Percentiles rank a stretch among this genome's conserved stretches.
phyloP scores from a whole-genome alignment of 371 early-diverging fungal species.

The Mortierella sp. region DNA sequence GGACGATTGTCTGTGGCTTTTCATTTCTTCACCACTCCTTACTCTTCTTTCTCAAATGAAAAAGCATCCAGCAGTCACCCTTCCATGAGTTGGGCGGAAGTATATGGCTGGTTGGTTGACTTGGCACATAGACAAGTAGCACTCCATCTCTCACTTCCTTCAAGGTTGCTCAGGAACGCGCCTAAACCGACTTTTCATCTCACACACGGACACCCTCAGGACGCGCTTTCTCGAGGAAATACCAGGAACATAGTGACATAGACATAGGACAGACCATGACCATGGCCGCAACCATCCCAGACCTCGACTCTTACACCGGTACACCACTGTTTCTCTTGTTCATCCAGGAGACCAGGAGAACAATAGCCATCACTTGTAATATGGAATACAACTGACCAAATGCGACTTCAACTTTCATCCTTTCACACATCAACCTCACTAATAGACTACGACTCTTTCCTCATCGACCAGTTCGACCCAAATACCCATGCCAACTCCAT shows the following conservation, averaged over 20 bases:
- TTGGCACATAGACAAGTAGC: not conserved
- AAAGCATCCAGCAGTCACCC: not conserved
- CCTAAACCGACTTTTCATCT: not conserved
- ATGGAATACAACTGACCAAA: not conserved
- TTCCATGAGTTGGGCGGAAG: not conserved
- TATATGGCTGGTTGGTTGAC: not conserved
- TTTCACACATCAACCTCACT: not conserved
- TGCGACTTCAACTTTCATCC: not conserved
- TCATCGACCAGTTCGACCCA: slow-evolving; percentile 73
- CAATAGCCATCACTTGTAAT: not conserved
- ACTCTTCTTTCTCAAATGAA: not conserved
- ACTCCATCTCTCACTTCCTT: not conserved
- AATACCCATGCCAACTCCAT: slow-evolving; percentile 68
- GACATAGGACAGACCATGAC: slow-evolving; percentile 9
- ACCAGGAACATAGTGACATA: not conserved
- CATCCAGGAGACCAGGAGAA: not conserved
- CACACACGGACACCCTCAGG: not conserved
- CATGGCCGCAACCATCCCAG: slow-evolving; percentile 41
- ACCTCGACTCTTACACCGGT: slow-evolving; percentile 52
- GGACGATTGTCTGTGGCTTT: slow-evolving; percentile 3
- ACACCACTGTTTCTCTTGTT: not conserved
- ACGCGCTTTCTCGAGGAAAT: not conserved
- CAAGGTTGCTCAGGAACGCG: not conserved
- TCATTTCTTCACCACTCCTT: not conserved
- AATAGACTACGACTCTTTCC: slow-evolving; percentile 72